Evolutionary conservation across 768 basidiomycete species (phyloP).

Genomic region (Fomitopsis pulvina): DNA sequence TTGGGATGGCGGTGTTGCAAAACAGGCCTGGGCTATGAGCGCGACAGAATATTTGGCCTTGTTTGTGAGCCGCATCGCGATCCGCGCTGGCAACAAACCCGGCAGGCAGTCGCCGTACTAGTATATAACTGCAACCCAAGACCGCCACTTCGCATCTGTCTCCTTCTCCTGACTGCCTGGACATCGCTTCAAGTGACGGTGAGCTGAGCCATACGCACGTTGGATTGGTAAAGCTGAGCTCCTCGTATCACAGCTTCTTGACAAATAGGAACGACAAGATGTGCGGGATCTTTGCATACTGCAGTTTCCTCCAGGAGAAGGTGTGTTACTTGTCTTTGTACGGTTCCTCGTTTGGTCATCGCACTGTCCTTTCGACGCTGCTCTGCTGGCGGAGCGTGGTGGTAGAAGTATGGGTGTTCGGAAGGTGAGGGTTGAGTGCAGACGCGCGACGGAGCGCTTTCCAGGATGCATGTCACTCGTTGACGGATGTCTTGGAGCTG

Average conservation of each 20-base stretch:
- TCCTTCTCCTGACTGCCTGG: neutral
- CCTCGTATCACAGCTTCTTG: neutral
- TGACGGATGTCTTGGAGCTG: neutral
- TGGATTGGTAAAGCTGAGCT: too few relatives aligned
- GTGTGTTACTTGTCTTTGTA: conserved; percentile 35
- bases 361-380: too few relatives aligned
- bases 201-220: too few relatives aligned
- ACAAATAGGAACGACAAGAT: conserved; percentile 31
- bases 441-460: too few relatives aligned
- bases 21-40: neutral
- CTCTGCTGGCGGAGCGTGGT: too few relatives aligned
- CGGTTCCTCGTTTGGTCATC: neutral
- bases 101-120: neutral
- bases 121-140: neutral
- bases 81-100: conserved; percentile 2
- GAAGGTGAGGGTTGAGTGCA: too few relatives aligned
- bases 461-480: too few relatives aligned
- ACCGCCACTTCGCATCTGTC: neutral
- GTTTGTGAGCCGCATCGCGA: neutral
- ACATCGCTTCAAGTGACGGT: neutral
- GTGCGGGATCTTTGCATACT: conserved; percentile 98
- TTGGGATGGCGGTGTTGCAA: neutral
- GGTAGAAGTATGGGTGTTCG: too few relatives aligned
- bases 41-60: neutral
- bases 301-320: conserved; percentile 93